Evolutionary conservation across 2,329 filamentous ascomycete species (phyloP).

Genomic region (Aplosporella prunicola): DNA sequence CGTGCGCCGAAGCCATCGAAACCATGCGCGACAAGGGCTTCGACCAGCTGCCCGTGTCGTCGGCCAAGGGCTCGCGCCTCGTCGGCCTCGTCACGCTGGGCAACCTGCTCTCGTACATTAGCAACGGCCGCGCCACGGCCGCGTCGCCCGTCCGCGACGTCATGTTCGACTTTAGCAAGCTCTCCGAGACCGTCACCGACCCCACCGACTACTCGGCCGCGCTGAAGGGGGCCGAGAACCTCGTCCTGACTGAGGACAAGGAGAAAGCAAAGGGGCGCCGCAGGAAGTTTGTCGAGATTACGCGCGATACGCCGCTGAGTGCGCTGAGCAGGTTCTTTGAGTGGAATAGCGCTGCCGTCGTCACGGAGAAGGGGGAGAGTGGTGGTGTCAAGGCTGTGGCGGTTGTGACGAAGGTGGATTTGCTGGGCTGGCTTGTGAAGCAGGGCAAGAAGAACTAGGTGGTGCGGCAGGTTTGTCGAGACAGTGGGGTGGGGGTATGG

Average conservation of each 20-base stretch:
- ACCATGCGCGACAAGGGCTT: slow-evolving; percentile 98
- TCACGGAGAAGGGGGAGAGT: slow-evolving; percentile 62
- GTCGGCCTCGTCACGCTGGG: slow-evolving; percentile 91
- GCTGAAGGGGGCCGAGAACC: slow-evolving; percentile 14
- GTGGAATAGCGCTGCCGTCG: slow-evolving; percentile 93
- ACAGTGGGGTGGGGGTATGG: too few species aligned
- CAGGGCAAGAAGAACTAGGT: slow-evolving; percentile 33
- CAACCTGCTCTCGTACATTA: slow-evolving; percentile 86
- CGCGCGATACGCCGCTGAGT: slow-evolving; percentile 73
- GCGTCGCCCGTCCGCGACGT: slow-evolving; percentile 70
- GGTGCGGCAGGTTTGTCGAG: too few species aligned
- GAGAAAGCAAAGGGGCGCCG: slow-evolving; percentile 24
- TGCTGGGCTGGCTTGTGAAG: slow-evolving; percentile 85
- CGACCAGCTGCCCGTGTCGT: slow-evolving; percentile 88
- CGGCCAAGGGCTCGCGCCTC: slow-evolving; percentile 55
- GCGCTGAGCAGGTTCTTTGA: slow-evolving; percentile 89
- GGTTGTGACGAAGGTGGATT: slow-evolving; percentile 91
- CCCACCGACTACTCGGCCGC: slow-evolving; percentile 49
- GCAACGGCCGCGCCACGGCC: slow-evolving; percentile 66
- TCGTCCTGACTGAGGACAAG: slow-evolving; percentile 9
- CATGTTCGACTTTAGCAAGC: slow-evolving; percentile 91
- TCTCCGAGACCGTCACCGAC: slow-evolving; percentile 80
- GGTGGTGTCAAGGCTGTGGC: slow-evolving; percentile 66
- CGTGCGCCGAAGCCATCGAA: slow-evolving; percentile 83
- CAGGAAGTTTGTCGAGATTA: slow-evolving; percentile 86